Evolutionary conservation across 371 early-diverging fungal genomes (phyloP).

Genomic region (Circinella umbellata): DNA sequence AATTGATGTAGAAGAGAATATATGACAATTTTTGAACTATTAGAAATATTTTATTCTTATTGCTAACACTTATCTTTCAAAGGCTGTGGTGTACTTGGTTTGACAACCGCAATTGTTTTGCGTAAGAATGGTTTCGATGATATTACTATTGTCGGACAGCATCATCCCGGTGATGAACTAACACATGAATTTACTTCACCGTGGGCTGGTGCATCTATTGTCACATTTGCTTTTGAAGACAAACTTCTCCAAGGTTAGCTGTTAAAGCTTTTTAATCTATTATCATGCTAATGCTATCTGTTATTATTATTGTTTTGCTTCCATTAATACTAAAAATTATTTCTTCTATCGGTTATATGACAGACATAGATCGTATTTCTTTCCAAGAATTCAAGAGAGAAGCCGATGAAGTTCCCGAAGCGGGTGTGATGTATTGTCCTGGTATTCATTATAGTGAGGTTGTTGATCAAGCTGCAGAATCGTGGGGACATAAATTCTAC

Average conservation of each 20-base stretch:
- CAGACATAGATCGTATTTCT: conserved; percentile 36
- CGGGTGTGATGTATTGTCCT: conserved; percentile 32
- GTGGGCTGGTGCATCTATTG: conserved; percentile 66
- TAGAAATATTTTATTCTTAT: no score
- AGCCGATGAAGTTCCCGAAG: conserved; percentile 31
- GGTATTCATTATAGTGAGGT: conserved; percentile 30
- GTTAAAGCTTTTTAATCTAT: neutral
- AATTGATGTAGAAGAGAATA: no score
- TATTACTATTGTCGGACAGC: conserved; percentile 60
- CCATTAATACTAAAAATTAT: neutral
- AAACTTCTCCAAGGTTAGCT: conserved; percentile 33
- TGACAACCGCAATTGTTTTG: conserved; percentile 69
- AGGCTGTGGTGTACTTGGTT: conserved; percentile 82
- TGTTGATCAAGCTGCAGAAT: conserved; percentile 27
- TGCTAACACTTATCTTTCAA: neutral
- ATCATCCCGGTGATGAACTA: conserved; percentile 58
- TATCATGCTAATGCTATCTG: neutral
- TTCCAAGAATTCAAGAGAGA: conserved; percentile 36
- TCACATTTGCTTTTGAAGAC: conserved; percentile 35
- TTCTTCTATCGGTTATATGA: neutral
- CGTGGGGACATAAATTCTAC: conserved; percentile 12
- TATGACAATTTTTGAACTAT: no score
- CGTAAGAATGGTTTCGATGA: conserved; percentile 53
- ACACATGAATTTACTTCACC: conserved; percentile 71
- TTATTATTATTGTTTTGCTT: neutral